Base-by-base conservation (phyloP, 768 basidiomycete species). In the Plicaturopsis crispa region DNA sequence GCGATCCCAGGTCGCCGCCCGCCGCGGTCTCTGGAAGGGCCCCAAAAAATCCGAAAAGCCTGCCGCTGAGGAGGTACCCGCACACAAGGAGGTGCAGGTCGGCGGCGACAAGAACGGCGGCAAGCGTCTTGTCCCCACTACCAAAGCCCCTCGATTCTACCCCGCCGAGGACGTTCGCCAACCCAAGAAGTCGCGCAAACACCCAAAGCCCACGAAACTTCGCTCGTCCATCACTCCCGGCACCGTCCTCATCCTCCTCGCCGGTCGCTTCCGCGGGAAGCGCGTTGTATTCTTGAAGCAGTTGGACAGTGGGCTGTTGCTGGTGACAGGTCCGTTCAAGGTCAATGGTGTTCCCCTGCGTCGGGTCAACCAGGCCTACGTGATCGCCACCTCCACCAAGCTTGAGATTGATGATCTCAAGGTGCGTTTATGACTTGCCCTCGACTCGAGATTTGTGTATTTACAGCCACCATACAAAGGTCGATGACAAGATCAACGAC, bases 201-300 rank as follows among this genome's bases (percentile, higher is more conserved):
- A 79, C 33, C 73, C 77, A 52, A 82, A 84, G 63, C 74, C 85
- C 49, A 60, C 90, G 45, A 68, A 72, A 46, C 78, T 97, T 48
- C 90, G 94, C 54, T 60, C 79, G 39, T 75, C 85, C 51, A 96
- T 99, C 70, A 84, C 82, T 45, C 89, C 92, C 45, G 96, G 96
- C 47, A 84, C 91, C 59, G 75, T 99, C 57, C 72, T 99, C 50
- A 97, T 99, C 66, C 72, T 99, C 52, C 80, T 99, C 53, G 94
- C 96, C 44, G 96, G 96, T 56, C 87, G 92, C 57, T 98, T 89
- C 87, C 73, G 88, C 49, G 94, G 94, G 48, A 98, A 98, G 80
- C 81, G 96, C 39, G 96, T 99, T 48, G 92, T 99, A 41, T 94
- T 90, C 69, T 71, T 99, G 70, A 96, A 96, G 78, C 91, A 93